Evolutionary conservation across 768 basidiomycete genomes (phyloP).

Genomic region (Lentinula raphanica): DNA sequence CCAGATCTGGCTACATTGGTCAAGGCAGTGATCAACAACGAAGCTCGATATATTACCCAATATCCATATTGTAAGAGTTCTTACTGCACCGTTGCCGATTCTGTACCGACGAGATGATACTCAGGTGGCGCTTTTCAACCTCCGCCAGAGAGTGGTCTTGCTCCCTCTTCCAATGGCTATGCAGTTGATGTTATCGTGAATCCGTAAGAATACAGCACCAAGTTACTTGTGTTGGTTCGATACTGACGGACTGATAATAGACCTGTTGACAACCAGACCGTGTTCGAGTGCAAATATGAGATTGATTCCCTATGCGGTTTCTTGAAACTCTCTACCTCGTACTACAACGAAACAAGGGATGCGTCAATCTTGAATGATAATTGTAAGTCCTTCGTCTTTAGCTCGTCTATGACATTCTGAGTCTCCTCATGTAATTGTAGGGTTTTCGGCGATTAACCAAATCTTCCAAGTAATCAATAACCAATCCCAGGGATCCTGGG

Average conservation of each 20-base stretch:
- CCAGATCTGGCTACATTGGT: slow-evolving; percentile 56
- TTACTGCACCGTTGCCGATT: not conserved
- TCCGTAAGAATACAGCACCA: slow-evolving; percentile 43
- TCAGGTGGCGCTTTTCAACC: slow-evolving; percentile 72
- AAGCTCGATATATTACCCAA: slow-evolving; percentile 65
- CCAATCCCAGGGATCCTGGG: slow-evolving; percentile 70
- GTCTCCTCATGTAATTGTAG: slow-evolving; percentile 30
- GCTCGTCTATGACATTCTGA: not conserved
- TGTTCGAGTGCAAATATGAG: slow-evolving; percentile 88
- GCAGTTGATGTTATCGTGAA: slow-evolving; percentile 67
- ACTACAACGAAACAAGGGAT: slow-evolving; percentile 69
- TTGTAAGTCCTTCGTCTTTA: slow-evolving; percentile 33
- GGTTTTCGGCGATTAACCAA: slow-evolving; percentile 62
- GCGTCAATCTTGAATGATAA: slow-evolving; percentile 65
- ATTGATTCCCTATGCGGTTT: slow-evolving; percentile 77
- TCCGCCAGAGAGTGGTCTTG: slow-evolving; percentile 66
- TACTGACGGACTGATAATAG: slow-evolving; percentile 29
- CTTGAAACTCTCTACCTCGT: slow-evolving; percentile 70
- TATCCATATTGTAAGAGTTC: slow-evolving; percentile 60
- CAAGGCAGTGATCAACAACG: slow-evolving; percentile 80
- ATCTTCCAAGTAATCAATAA: slow-evolving; percentile 75
- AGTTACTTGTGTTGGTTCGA: not conserved
- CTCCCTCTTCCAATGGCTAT: slow-evolving; percentile 61
- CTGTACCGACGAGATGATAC: not conserved
- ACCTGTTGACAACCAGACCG: slow-evolving; percentile 61